Conservation (phyloP, 1,284 basidiomycete genomes). For the Rugosomyces carneus region DNA sequence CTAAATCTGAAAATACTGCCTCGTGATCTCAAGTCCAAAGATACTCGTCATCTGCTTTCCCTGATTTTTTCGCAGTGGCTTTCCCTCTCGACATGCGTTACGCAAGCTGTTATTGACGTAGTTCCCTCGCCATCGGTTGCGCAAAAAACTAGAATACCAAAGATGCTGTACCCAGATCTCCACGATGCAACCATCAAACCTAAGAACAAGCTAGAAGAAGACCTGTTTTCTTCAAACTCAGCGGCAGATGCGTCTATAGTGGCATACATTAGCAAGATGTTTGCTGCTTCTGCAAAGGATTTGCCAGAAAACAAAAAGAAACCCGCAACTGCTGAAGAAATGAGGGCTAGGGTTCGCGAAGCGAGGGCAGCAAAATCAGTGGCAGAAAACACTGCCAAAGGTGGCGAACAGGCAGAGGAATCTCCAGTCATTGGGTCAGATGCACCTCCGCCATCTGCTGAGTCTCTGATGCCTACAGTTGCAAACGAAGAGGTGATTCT, state of each 20-base stretch:
- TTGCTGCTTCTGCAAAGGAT: constrained; percentile 77
- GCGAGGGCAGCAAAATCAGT: constrained; percentile 47
- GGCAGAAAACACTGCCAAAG: constrained; percentile 22
- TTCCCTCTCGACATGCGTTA: constrained; percentile 88
- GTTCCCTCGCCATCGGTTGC: constrained; percentile 85
- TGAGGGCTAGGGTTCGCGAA: constrained; percentile 66
- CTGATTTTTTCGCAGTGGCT: constrained; percentile 96
- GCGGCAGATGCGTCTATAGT: constrained; percentile 57
- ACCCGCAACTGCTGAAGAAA: constrained; percentile 80
- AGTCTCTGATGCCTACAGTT: constrained; percentile 17
- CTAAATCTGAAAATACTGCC: constrained; percentile 83
- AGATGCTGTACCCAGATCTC: constrained; percentile 86
- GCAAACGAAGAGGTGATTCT: constrained; percentile 61
- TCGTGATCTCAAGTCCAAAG: constrained; percentile 90
- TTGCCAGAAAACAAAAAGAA: constrained; percentile 83
- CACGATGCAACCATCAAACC: constrained; percentile 53
- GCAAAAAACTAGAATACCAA: constrained; percentile 82
- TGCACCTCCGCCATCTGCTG: constrained; percentile 13
- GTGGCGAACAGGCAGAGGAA: constrained; percentile 18
- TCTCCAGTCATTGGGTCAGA: constrained; percentile 14
- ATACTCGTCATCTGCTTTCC: constrained; percentile 77
- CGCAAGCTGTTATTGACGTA: constrained; percentile 89
- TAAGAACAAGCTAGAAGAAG: constrained; percentile 75
- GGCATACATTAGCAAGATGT: constrained; percentile 98
- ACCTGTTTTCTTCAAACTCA: constrained; percentile 75